A percentile compares a stretch with the other conserved stretches of the same genome.
phyloP scores from a whole-genome alignment of 1,139 yeast species.

The Kluyveromyces sp. region DNA sequence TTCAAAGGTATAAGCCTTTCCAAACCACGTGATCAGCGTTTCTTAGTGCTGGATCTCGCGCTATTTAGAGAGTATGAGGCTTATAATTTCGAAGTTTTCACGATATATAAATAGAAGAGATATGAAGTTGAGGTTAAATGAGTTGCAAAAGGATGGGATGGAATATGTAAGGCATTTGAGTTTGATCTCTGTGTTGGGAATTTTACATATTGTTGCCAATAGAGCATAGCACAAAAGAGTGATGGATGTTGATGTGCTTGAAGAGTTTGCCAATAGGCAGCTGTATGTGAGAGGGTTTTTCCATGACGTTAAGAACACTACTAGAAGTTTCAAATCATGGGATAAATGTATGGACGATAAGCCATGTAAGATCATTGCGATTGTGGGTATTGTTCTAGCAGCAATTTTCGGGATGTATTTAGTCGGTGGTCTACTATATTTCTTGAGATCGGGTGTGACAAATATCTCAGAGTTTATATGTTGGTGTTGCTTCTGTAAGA shows the following conservation, averaged over 20 bases:
- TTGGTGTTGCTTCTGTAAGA: conserved; percentile 35
- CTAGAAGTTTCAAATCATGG: conserved; percentile 58
- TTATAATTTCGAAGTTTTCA: not conserved
- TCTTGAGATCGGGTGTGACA: conserved; percentile 35
- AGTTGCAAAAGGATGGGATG: too few relatives aligned
- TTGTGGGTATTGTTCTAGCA: conserved; percentile 63
- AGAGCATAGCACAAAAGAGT: not conserved
- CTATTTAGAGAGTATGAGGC: not conserved
- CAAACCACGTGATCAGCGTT: too few relatives aligned
- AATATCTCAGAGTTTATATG: conserved; percentile 33
- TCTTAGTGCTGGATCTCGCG: too few relatives aligned
- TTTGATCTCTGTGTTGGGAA: too few relatives aligned
- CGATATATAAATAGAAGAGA: not conserved
- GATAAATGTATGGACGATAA: conserved; percentile 73
- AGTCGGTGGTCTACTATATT: conserved; percentile 34
- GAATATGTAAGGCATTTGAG: too few relatives aligned
- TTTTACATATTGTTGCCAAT: too few relatives aligned
- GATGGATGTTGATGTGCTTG: not conserved
- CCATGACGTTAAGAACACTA: conserved; percentile 33
- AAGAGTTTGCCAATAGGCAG: not conserved
- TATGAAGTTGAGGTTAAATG: too few relatives aligned
- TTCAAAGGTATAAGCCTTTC: too few relatives aligned
- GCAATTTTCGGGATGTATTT: conserved; percentile 34
- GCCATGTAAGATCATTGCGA: conserved; percentile 68
- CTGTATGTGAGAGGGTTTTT: conserved; percentile 9